Evolutionary conservation across 2,329 filamentous ascomycete species (phyloP), one percentile per base, ranked within the genome.

Genomic region (Biscogniauxia sp.): DNA sequence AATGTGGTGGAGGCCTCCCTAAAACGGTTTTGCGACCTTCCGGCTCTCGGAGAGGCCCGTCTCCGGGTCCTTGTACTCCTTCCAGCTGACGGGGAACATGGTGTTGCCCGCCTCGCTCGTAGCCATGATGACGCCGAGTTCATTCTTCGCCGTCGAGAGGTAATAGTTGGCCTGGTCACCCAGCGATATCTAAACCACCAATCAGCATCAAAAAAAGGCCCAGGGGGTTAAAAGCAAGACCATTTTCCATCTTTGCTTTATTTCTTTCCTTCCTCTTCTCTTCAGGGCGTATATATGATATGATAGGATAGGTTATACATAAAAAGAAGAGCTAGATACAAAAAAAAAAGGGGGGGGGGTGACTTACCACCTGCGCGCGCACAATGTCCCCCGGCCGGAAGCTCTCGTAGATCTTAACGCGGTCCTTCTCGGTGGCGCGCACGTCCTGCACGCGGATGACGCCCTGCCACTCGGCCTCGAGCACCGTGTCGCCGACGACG

Each of bases 111-210:
- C 85, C 74, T 96, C 92, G 73, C 92, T 96, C 68, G 86, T 89
- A 9, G 94, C 95, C 87, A 98, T 91, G 49, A 99, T 91, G 61
- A 98, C 94, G 2, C 95, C 95, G 50, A 96, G 82, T 73, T 96
- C 91, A 76, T 99, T 98, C 67, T 87, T 87, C 26, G 93, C 92
- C 1, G 95, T 99, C 25, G 89, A 91, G n/a, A 96, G 83, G 75
- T 97, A 99, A 75, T 98, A 99, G 70, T 92, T 96, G 55, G 90
- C 88, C 78, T 98, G 93, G 73, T 99, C 95, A 45, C 95, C 95
- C 15, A 98, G 78, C 7, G 91, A 95, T 61, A 96, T 95, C 88
- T 90, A 61, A 11, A 13, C 23, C 32, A 41, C 11, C 11, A n/a
- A n/a, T 19, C 13, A 25, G 17, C 37, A 3, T 19, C n/a, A 7